Evolutionary conservation across 352 stramenopile species (phyloP).

Genomic region (Phytophthora podocarpi): DNA sequence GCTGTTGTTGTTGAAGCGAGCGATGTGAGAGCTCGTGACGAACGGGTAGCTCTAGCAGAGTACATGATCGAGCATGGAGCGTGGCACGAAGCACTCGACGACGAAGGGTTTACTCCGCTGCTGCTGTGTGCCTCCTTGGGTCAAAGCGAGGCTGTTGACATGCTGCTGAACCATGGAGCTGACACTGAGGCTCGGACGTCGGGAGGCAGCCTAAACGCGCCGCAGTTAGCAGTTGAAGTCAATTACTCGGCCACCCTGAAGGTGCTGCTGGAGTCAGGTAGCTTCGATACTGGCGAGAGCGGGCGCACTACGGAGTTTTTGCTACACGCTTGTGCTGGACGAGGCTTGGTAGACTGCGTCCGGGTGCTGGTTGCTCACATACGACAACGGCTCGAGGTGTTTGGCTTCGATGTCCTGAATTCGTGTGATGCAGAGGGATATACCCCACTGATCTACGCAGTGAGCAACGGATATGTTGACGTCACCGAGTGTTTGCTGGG

Average conservation of each 20-base stretch:
- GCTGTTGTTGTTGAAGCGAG: not conserved
- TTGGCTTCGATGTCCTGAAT: slow-evolving; percentile 47
- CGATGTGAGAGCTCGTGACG: slow-evolving; percentile 23
- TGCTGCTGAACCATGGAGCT: slow-evolving; percentile 71
- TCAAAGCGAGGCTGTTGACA: slow-evolving; percentile 64
- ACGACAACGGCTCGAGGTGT: slow-evolving; percentile 32
- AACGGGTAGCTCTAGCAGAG: slow-evolving; percentile 57
- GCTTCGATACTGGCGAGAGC: slow-evolving; percentile 49
- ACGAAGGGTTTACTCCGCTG: slow-evolving; percentile 67
- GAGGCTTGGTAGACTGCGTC: slow-evolving; percentile 61
- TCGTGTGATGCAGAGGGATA: slow-evolving; percentile 69
- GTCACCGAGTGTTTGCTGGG: slow-evolving; percentile 63
- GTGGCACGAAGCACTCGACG: slow-evolving; percentile 77
- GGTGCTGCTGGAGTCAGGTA: slow-evolving; percentile 53
- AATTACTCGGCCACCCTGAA: slow-evolving; percentile 57
- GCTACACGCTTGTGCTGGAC: slow-evolving; percentile 66
- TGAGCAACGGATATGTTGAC: slow-evolving; percentile 58
- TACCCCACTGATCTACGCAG: slow-evolving; percentile 81
- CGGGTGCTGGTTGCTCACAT: slow-evolving; percentile 58
- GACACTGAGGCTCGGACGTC: slow-evolving; percentile 53
- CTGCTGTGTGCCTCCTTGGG: slow-evolving; percentile 61
- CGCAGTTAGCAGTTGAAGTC: slow-evolving; percentile 62
- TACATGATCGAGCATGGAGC: slow-evolving; percentile 90
- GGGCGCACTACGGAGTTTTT: slow-evolving; percentile 50
- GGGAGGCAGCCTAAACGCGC: slow-evolving; percentile 46